These are phyloP conservation scores for Epichloe scottii DNA, from an alignment of 2,329 filamentous ascomycete genomes.

Conservation along the genomic window DNA sequence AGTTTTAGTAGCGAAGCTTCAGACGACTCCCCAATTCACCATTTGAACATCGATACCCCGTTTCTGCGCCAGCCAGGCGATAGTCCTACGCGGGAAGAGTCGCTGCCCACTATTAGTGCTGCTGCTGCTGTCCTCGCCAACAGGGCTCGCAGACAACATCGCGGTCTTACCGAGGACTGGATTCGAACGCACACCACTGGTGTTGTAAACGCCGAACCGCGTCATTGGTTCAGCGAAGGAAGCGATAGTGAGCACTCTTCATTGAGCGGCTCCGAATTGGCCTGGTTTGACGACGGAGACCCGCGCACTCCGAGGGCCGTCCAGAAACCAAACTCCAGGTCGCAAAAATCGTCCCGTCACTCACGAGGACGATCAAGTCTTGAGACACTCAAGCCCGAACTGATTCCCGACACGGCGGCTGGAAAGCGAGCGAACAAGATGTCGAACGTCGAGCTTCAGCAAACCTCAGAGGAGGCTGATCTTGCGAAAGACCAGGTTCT, in stretches of 20 bases:
- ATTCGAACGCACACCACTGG: slow-evolving; percentile 73
- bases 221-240: slow-evolving; percentile 71
- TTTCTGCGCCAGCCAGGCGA: slow-evolving; percentile 44
- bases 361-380: slow-evolving; percentile 39
- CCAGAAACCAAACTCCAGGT: slow-evolving; percentile 11
- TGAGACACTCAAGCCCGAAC: slow-evolving; percentile 38
- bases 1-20: slow-evolving; percentile 47
- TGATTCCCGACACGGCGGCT: slow-evolving; percentile 6
- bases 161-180: slow-evolving; percentile 70
- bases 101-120: slow-evolving; percentile 30
- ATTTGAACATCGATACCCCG: slow-evolving; percentile 48
- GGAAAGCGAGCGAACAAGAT: slow-evolving; percentile 15
- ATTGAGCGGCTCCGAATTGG: slow-evolving; percentile 51
- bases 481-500: slow-evolving; percentile 9
- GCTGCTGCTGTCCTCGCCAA: slow-evolving; percentile 52
- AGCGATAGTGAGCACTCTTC: slow-evolving; percentile 64
- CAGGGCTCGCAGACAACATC: slow-evolving; percentile 43
- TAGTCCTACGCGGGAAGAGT: slow-evolving; percentile 17
- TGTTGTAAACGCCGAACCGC: slow-evolving; percentile 54
- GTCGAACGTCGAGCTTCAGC: slow-evolving; percentile 15
- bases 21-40: slow-evolving; percentile 48
- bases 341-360: slow-evolving; percentile 19
- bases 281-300: slow-evolving; percentile 37
- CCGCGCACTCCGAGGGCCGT: slow-evolving; percentile 34
- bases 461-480: slow-evolving; percentile 1